These are phyloP conservation scores for Chlorella sp. DNA, from an alignment of 139 green algal genomes.

Conservation along the genomic window DNA sequence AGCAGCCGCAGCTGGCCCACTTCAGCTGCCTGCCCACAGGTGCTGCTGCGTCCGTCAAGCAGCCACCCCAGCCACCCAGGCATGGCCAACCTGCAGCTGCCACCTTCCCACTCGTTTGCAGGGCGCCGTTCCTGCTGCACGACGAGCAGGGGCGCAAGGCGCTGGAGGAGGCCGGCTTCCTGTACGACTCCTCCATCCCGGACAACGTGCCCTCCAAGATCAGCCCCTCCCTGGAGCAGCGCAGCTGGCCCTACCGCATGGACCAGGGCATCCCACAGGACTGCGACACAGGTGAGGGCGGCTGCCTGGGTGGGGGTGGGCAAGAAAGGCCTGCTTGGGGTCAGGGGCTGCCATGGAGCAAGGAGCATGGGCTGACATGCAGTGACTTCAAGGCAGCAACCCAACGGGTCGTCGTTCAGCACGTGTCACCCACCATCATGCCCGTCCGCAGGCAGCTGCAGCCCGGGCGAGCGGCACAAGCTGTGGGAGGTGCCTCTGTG, in stretches of 20 bases:
- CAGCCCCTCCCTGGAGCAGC: neutral
- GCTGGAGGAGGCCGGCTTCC: constrained; percentile 3
- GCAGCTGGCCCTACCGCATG: constrained; percentile 17
- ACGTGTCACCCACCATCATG: neutral
- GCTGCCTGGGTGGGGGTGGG: too few species aligned
- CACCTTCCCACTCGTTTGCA: too few species aligned
- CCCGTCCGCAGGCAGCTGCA: constrained; percentile 17
- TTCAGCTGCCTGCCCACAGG: too few species aligned
- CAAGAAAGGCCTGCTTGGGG: too few species aligned
- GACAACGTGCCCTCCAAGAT: constrained; percentile 1
- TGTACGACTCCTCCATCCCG: constrained; percentile 16
- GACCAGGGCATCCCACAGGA: constrained; percentile 13
- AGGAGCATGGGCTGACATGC: too few species aligned
- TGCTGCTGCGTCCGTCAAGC: too few species aligned
- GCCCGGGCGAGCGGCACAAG: neutral
- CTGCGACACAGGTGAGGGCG: constrained; percentile 16
- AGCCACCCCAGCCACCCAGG: too few species aligned
- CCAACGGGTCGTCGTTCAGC: too few species aligned
- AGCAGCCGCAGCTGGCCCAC: too few species aligned
- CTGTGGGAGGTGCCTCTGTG: constrained; percentile 23
- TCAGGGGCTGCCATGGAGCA: too few species aligned
- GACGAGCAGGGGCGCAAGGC: neutral
- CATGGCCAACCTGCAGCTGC: too few species aligned
- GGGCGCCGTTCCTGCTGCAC: constrained; percentile 21
- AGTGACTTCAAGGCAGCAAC: too few species aligned